Conservation (phyloP, 192 early-diverging fungal genomes). For the Mycoemilia scoparia region DNA sequence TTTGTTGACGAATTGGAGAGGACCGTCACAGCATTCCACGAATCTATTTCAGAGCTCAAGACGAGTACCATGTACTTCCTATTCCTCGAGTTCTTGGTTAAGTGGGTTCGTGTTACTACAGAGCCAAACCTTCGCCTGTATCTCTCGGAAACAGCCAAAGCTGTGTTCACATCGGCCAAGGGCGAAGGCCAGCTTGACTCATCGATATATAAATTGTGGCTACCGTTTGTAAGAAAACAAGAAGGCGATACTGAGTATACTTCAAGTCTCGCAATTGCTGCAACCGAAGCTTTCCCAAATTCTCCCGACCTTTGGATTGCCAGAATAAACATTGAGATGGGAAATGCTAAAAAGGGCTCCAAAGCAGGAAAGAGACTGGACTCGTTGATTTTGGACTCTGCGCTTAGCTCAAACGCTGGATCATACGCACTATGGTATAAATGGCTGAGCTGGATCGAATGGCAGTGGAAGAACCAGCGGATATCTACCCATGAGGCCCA, state of each 20-base stretch:
- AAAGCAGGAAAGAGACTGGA: constrained; percentile 13
- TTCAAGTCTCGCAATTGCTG: constrained; percentile 1
- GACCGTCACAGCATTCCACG: constrained; percentile 36
- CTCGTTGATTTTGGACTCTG: constrained; percentile 24
- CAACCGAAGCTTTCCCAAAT: constrained; percentile 9
- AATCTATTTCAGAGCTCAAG: constrained; percentile 18
- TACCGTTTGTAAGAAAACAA: constrained; percentile 5
- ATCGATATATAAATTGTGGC: constrained; percentile 32
- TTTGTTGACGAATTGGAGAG: constrained; percentile 25
- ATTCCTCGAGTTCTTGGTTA: constrained; percentile 42
- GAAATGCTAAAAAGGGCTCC: background rate
- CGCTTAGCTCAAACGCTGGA: constrained; percentile 8
- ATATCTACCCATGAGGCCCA: constrained; percentile 22
- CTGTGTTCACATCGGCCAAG: constrained; percentile 33
- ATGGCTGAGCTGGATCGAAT: constrained; percentile 22
- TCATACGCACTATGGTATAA: constrained; percentile 23
- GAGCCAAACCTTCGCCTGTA: constrained; percentile 6
- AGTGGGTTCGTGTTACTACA: constrained; percentile 12
- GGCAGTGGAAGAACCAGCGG: background rate
- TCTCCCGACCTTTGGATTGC: constrained; percentile 12
- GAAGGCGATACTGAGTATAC: constrained; percentile 2
- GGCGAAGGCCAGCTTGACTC: constrained; percentile 19
- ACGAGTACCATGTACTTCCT: constrained; percentile 35
- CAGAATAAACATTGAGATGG: constrained; percentile 4
- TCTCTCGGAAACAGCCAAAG: constrained; percentile 29